Evolutionary conservation across 2,329 filamentous ascomycete genomes (phyloP), one percentile per base, ranked within the genome.

Genomic region (Paecilomyces sp.): DNA sequence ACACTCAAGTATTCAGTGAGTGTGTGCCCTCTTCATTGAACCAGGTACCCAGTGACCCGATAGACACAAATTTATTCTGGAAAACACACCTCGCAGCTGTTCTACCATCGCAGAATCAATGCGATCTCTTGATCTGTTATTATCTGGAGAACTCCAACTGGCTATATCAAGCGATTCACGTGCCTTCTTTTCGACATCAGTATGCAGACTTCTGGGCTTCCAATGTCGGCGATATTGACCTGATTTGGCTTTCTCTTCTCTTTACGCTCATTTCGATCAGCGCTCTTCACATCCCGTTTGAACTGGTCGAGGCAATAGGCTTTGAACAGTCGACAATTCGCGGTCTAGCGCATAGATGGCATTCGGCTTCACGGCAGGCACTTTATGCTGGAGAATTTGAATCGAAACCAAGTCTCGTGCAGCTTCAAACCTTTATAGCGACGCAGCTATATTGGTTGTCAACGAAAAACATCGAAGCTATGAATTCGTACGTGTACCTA

Each of bases 111-210:
- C 58, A 58, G 28, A 56, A 62, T 13, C 61, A 68, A 52, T 70
- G 67, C 55, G 70, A 71, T 50, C 57, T 68, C 1, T 64, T 72
- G 1, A 58, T 69, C 22, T 63, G 60, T 28, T 71, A 69, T 55
- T 73, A 68, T 58, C 56, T 71, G 18, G 67, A 71, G 41, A 67
- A 73, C 41, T 63, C 72, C 62, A 68, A 72, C 57, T 72, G 67
- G 64, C 61, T 72, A 8, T 70, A 70, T 58, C 70, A 73, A 50
- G 59, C 63, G 5, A 61, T 68, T 13, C 66, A 68, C 36, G 60
- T 64, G 18, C 66, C 67, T 9, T 63, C 63, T 25, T 68, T 68
- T 55, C 64, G 61, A 25, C 62, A 58, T 13, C 63, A 67, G 57
- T 73, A 72, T 57, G 62, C 64, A 1, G 50, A 52, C 12, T 67